A percentile compares a stretch with the other conserved stretches of the same genome.
These are phyloP conservation scores for Dioscorea dumetorum DNA, from an alignment of 106 monocot genomes.

Conservation along the genomic window DNA sequence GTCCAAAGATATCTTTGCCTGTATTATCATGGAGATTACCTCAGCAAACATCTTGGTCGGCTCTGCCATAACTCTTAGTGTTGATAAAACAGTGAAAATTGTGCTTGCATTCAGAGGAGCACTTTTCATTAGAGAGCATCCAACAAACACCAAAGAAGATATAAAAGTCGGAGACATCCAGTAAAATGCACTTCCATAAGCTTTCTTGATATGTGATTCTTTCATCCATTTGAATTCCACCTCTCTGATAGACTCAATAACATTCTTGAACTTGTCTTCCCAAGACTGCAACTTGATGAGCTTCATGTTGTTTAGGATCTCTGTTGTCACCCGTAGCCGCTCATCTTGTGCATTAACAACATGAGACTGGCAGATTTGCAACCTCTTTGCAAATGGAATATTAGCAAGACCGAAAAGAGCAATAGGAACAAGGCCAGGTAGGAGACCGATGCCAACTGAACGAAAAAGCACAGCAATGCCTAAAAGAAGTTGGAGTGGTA, in stretches of 20 bases:
- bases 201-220: constrained; percentile 47
- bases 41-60: constrained; percentile 67
- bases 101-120: constrained; percentile 56
- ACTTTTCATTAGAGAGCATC: constrained; percentile 25
- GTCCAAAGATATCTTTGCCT: constrained; percentile 58
- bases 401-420: constrained; percentile 44
- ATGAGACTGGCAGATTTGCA: constrained; percentile 47
- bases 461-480: constrained; percentile 35
- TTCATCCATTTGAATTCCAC: constrained; percentile 61
- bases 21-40: constrained; percentile 56
- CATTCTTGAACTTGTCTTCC: constrained; percentile 58
- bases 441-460: constrained; percentile 39
- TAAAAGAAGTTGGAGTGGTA: constrained; percentile 45
- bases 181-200: constrained; percentile 47
- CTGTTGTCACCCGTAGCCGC: constrained; percentile 52
- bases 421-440: constrained; percentile 47
- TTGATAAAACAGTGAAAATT: constrained; percentile 62
- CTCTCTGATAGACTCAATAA: constrained; percentile 35
- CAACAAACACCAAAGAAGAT: constrained; percentile 50
- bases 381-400: constrained; percentile 53
- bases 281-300: constrained; percentile 81
- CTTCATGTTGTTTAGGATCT: constrained; percentile 68
- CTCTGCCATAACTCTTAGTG: constrained; percentile 54
- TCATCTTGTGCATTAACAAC: constrained; percentile 68
- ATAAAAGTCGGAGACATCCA: constrained; percentile 70